phyloP scores from a whole-genome alignment of 2,329 filamentous ascomycete species.

The Alternaria ethzedia region DNA sequence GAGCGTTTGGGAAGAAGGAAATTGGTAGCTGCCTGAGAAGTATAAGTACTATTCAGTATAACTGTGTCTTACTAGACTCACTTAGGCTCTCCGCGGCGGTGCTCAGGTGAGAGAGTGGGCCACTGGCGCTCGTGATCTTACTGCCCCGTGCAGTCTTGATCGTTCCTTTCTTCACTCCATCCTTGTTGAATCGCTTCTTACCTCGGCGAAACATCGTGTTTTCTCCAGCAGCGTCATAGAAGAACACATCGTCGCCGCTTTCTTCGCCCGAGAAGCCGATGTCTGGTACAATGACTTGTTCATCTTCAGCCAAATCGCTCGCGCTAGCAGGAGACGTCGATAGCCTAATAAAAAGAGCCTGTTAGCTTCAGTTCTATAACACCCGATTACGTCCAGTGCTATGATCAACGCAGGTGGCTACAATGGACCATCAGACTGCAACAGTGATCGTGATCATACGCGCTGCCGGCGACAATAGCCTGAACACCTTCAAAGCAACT shows the following conservation, averaged over 20 bases:
- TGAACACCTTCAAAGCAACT: background rate
- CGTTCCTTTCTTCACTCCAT: background rate
- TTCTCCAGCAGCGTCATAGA: background rate
- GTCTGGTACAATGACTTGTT: background rate
- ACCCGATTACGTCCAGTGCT: background rate
- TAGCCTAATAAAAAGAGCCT: background rate
- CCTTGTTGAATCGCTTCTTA: background rate
- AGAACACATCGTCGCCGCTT: background rate
- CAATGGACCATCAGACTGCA: background rate
- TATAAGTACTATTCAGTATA: background rate
- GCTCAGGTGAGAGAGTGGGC: background rate
- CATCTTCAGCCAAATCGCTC: background rate
- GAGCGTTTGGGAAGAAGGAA: background rate
- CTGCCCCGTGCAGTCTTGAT: background rate
- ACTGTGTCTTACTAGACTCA: background rate
- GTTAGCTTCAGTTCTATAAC: background rate
- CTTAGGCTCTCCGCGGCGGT: background rate
- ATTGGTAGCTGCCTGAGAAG: background rate
- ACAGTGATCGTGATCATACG: background rate
- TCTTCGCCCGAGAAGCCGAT: background rate
- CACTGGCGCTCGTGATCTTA: background rate
- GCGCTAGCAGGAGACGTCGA: rapidly evolving
- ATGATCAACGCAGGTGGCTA: background rate
- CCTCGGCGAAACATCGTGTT: background rate
- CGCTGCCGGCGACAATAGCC: background rate